Evolutionary conservation across 768 basidiomycete species (phyloP), one percentile per base, ranked within the genome.

Genomic region (Cytidiella melzeri): DNA sequence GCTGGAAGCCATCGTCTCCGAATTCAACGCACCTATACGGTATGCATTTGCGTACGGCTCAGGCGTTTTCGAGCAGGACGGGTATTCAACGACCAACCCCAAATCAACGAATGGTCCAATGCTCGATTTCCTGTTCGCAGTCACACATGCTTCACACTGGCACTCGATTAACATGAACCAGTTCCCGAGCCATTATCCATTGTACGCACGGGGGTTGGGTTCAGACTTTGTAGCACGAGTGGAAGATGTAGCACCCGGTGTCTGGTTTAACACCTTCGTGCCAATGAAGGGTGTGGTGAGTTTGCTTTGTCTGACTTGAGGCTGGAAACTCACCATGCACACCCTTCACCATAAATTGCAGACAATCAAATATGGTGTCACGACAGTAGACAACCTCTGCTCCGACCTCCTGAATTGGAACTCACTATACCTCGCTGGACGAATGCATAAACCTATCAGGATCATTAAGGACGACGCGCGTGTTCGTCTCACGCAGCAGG

Each of bases 31-130:
- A 0, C 94, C 94, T 9, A 88, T 97, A 43, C 84, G 94, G 19
- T 98, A 95, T 72, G 96, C 94, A 1, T 93, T 97, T 62, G 96
- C 96, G 0, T 99, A 98, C 62, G 96, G 96, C 11, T 92, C 87
- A 2, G 96, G 95, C 0, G 93, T 98, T 1, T 96, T 96, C 58
- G 81, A 89, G 60, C 96, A 99, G 67, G 83, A 84, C 47, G 90
- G 94, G 15, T 89, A 94, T 57, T 55, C 59, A 51, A 53, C 63
- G 27, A 54, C 66, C 51, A 58, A 61, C 18, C 58, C 56, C 24
- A 58, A 56, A 42, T 61, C 62, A 19, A 59, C 59, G 11, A 66
- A 70, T 15, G 64, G 60, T 38, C 93, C 93, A 0, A 90, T 98
- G 87, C 78, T 97, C 19, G 96, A 99, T 67, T 96, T 98, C 60